Evolutionary conservation across 768 basidiomycete genomes (phyloP), one percentile per base, ranked within the genome.

Genomic region (Hydnum rufescens): DNA sequence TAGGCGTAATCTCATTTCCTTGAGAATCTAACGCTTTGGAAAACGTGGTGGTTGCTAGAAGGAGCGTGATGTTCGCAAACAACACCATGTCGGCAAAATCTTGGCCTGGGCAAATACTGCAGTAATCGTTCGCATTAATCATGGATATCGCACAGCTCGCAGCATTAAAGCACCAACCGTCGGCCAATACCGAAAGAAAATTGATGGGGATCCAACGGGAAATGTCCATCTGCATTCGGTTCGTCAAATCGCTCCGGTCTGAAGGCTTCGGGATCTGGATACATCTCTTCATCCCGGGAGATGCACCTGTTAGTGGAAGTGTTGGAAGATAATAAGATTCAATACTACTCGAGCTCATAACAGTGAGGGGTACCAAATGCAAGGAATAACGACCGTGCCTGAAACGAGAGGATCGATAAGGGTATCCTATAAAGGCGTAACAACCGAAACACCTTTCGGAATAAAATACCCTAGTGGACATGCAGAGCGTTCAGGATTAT

Each of bases 21-120:
- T 54, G 25, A 4, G 49, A 46, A 26, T 61, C 58, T 25, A 43
- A 43, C 3, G 58, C 42, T 46, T 55, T 55, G 0, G 51, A n/a
- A 34, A 64, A 54, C 42, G 57, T 55, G 31, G 57, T 57, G 22
- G 54, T 57, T 4, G 60, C 55, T 0, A 64, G 51, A 0, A 59
- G 51, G 25, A 54, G 51, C 6, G 59, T 60, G 34, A 63, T 50
- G 4, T 57, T 59, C 46, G 63, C 46, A 56, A 60, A 68, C 5
- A 69, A 48, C 4, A 57, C 48, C 0, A 59, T 54, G 42, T 66
- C 61, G 0, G 59, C 65, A n/a, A 69, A 58, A 44, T 60, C 60
- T 6, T 43, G 48, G 26, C 66, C 65, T 65, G 44, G 23, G 26
- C n/a, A n/a, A 6, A 58, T 32, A 0, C 59, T 59, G 52, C 32